phyloP scores from a whole-genome alignment of 495 filamentous ascomycete genomes.

The Echria macrotheca region DNA sequence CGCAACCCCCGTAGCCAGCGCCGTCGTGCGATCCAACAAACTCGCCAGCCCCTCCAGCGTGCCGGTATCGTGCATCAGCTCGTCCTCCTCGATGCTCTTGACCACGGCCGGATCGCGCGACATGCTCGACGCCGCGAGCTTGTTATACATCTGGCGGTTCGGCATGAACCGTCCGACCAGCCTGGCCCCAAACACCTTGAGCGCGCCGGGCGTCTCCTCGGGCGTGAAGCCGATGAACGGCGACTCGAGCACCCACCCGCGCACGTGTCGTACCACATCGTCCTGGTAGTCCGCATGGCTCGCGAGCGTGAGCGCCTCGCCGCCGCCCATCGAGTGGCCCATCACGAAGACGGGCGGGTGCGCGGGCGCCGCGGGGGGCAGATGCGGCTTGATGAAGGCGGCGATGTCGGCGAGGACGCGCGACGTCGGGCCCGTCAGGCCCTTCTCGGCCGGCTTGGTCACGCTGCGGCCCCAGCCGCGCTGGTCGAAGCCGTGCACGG shows the following conservation, averaged over 20 bases:
- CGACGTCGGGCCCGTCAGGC: constrained; percentile 64
- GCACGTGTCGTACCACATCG: constrained; percentile 37
- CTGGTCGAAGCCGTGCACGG: constrained; percentile 73
- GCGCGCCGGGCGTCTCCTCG: constrained; percentile 48
- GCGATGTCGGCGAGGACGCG: constrained; percentile 72
- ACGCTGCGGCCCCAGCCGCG: constrained; percentile 59
- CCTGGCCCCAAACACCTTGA: constrained; percentile 56
- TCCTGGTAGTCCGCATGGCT: constrained; percentile 39
- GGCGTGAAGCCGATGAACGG: constrained; percentile 68
- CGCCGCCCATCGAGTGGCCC: constrained; percentile 80
- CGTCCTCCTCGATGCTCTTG: constrained; percentile 52
- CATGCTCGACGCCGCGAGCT: constrained; percentile 53
- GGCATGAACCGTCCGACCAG: constrained; percentile 62
- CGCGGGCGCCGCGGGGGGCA: constrained; percentile 17
- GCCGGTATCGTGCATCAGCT: constrained; percentile 69
- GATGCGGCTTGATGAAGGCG: constrained; percentile 52
- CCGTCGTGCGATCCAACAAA: constrained; percentile 63
- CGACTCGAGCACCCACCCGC: constrained; percentile 61
- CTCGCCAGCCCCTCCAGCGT: constrained; percentile 69
- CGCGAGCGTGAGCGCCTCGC: constrained; percentile 52
- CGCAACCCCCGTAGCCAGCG: constrained; percentile 38
- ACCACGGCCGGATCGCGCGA: constrained; percentile 58
- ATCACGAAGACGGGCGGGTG: constrained; percentile 69
- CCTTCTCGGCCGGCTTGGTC: constrained; percentile 45
- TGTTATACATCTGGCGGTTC: constrained; percentile 49